Conservation (phyloP, 495 filamentous ascomycete genomes). For the Stereocaulon alpinum region DNA sequence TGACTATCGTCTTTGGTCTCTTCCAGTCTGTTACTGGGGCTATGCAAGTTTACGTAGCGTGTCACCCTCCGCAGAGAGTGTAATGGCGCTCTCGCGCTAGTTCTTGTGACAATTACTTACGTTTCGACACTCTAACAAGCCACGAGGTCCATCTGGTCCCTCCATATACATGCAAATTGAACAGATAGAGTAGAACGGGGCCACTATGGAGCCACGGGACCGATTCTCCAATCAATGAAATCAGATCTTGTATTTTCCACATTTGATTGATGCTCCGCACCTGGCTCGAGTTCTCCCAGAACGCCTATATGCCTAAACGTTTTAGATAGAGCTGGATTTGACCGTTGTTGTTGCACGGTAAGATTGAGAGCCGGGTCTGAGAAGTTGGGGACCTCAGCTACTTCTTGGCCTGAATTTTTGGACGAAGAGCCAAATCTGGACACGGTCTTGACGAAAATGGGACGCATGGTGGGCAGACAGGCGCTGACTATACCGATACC, state of each 20-base stretch:
- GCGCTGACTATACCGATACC: conserved; percentile 35
- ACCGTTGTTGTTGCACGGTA: background rate
- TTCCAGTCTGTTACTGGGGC: no score
- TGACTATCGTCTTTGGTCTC: no score
- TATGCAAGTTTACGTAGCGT: no score
- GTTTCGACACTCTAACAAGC: no score
- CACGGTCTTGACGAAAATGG: conserved; percentile 20
- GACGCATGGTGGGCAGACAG: conserved; percentile 35
- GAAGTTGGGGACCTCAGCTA: background rate
- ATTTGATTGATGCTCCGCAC: background rate
- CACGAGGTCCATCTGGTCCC: no score
- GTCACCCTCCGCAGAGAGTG: no score
- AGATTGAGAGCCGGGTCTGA: background rate
- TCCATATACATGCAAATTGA: no score
- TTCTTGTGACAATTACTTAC: no score
- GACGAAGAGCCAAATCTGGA: background rate
- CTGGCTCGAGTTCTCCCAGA: background rate
- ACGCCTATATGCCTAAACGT: background rate
- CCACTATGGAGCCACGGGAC: no score
- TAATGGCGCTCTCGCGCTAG: no score
- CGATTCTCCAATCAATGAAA: background rate
- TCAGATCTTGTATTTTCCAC: background rate
- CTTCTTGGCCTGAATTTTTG: background rate
- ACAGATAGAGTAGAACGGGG: no score
- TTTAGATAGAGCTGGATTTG: background rate